Base-by-base conservation (phyloP, 2,329 filamentous ascomycete species). In the Furcasterigmium furcatum region DNA sequence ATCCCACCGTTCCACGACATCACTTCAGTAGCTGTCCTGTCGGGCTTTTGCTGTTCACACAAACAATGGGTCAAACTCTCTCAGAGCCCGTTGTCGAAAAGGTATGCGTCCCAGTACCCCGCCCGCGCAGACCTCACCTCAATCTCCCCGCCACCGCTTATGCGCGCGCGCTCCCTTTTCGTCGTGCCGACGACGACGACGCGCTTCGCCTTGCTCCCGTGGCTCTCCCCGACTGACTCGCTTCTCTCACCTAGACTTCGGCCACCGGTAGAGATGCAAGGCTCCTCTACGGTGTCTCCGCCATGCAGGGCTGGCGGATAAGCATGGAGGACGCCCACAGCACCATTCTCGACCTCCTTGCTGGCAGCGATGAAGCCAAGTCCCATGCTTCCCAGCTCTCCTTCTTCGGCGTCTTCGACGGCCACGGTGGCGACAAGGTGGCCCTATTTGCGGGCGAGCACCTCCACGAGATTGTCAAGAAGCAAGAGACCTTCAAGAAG, bases 241-340 rank as follows among this genome's bases (percentile, higher is more conserved):
- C 32, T 47, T 51, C 30, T 50, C 39, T 55, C n/a, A n/a, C n/a
- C 47, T 64, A 97, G 94, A 78, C 84, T 72, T 99, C 94, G 62
- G 85, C 87, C 66, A 84, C 84, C 65, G 91, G 91, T 71, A 85
- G 90, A 73, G 91, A 97, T 88, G 91, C 95, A 55, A 85, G 89
- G 65, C 84, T 96, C 65, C 72, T 94, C 65, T 99, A 88, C 70
- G 94, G 94, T 64, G 84, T 97, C 55, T 99, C 94, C 55, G 91
- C 91, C 71, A 99, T 99, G 94, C 94, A 99, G 73, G 94, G 94
- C 76, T 99, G 94, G 94, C 88, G 94, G 74, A 97, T 99, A 73
- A 96, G 89, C 76, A 99, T 99, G 94, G 94, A 99, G 70, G 94
- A 99, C 67, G 85, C 94, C 53, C 94, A 99, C 73, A 89, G 88